Percentiles rank a stretch among this genome's conserved stretches.
phyloP scores from a whole-genome alignment of 768 basidiomycete genomes.

The Suillus bovinus region DNA sequence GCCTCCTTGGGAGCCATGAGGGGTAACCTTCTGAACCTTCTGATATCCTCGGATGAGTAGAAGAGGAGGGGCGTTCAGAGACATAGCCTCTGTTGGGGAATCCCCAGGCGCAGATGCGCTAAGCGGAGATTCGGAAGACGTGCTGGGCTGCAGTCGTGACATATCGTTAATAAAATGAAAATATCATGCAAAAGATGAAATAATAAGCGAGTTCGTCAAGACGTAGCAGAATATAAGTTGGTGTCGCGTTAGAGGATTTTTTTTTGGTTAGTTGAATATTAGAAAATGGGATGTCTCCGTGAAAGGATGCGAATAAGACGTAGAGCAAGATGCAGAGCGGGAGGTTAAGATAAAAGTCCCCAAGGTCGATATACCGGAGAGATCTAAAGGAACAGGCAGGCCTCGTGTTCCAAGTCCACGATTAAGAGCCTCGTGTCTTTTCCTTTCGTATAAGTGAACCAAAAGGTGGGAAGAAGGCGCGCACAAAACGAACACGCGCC shows the following conservation, averaged over 20 bases:
- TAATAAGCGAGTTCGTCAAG: conserved; percentile 30
- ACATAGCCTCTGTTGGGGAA: conserved; percentile 29
- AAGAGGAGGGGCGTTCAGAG: conserved; percentile 37
- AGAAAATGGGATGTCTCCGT: conserved; percentile 10
- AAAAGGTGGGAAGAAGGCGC: conserved; percentile 28
- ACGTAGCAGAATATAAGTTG: conserved; percentile 24
- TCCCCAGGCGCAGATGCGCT: conserved; percentile 25
- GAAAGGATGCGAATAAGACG: conserved; percentile 20
- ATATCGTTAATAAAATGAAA: conserved; percentile 35
- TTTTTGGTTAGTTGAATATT: conserved; percentile 24
- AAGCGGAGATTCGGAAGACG: conserved; percentile 31
- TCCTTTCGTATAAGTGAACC: conserved; percentile 38
- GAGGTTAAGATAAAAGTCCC: conserved; percentile 21
- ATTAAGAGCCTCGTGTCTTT: conserved; percentile 50
- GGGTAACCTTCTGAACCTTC: conserved; percentile 72
- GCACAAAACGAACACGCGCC: conserved; percentile 23
- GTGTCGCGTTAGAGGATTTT: conserved; percentile 36
- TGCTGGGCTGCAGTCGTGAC: conserved; percentile 36
- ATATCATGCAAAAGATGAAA: conserved; percentile 31
- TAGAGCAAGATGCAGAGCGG: conserved; percentile 17
- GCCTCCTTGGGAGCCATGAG: conserved; percentile 80
- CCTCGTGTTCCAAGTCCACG: conserved; percentile 45
- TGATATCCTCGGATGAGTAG: conserved; percentile 33
- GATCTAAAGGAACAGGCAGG: conserved; percentile 31
- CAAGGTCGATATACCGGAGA: conserved; percentile 2